Evolutionary conservation across 768 basidiomycete genomes (phyloP), one percentile per base, ranked within the genome.

Genomic region (Leccinum arenicola): DNA sequence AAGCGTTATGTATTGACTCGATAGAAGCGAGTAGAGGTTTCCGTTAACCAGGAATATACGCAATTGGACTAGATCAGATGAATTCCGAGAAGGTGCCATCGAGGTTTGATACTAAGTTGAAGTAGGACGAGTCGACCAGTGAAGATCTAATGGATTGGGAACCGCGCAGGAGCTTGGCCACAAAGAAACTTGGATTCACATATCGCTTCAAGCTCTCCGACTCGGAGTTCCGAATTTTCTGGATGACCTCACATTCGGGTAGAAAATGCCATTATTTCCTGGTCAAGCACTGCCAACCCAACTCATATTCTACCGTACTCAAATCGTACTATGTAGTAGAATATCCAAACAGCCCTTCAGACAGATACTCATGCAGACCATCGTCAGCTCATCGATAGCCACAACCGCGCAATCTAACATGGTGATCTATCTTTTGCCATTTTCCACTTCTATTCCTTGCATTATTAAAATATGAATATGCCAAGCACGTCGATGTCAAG

Each of bases 361-460:
- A 54, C 14, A 19, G n/a, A 43, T 19, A 12, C 33, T 15, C 11
- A 36, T 17, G 9, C 8, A 33, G 55, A 54, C 23, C 7, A 35
- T 45, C 52, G 23, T 6, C 48, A 15, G n/a, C 40, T 52, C 29
- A 8, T 29, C 12, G 40, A 60, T 48, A 25, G 23, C 29, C 36
- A 50, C 19, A 47, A 9, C 59, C 52, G n/a, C 31, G 31, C n/a
- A 38, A 21, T 40, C 49, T 52, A 40, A 43, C 10, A 21, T 51
- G 51, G n/a, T 48, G 19, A 35, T 27, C 54, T 36, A 15, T 62
- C 36, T 45, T 23, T 49, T 40, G 54, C 29, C 15, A 48, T 66
- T 49, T 35, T 31, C 38, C 51, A 53, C n/a, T 50, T 31, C 33
- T 19, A 48, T 55, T 8, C 38, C 51, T 29, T 50, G 11, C 36